These are phyloP conservation scores for Cicer chorassanicum DNA, from an alignment of 306 rosid genomes.

Conservation along the genomic window DNA sequence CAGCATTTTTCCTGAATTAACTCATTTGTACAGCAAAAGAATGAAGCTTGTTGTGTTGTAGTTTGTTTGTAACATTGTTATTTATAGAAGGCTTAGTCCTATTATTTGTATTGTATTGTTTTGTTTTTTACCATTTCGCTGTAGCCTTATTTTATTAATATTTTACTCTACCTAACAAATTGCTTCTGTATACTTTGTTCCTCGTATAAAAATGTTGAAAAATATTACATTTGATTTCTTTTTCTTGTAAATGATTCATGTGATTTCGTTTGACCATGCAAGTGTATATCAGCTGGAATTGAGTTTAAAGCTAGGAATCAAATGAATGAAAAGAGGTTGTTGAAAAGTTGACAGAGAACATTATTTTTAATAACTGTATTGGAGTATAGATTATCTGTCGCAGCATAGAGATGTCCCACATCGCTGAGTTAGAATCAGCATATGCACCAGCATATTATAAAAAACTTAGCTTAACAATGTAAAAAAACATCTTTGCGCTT, in stretches of 20 bases:
- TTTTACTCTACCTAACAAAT: too few relatives aligned
- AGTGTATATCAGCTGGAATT: background rate
- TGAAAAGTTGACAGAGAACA: background rate
- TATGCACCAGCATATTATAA: background rate
- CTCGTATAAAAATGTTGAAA: too few relatives aligned
- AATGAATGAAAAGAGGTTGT: background rate
- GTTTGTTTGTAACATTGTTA: background rate
- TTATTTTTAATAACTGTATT: background rate
- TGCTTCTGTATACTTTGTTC: too few relatives aligned
- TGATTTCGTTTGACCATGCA: too few relatives aligned
- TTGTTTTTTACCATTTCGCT: background rate
- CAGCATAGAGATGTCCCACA: background rate
- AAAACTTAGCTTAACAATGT: background rate
- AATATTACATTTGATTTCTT: too few relatives aligned
- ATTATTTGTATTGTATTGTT: background rate
- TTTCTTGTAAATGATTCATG: too few relatives aligned
- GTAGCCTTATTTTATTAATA: too few relatives aligned
- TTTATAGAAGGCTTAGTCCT: background rate
- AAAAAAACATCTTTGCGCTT: background rate
- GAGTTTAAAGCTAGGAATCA: background rate
- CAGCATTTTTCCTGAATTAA: constrained; percentile 31
- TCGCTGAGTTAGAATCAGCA: background rate
- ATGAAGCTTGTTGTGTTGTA: constrained; percentile 23
- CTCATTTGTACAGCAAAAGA: constrained; percentile 25
- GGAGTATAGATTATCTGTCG: too few relatives aligned